A percentile compares a stretch with the other conserved stretches of the same genome.
These are phyloP conservation scores for Globisporangium spinosum DNA, from an alignment of 352 stramenopile genomes.

Conservation along the genomic window DNA sequence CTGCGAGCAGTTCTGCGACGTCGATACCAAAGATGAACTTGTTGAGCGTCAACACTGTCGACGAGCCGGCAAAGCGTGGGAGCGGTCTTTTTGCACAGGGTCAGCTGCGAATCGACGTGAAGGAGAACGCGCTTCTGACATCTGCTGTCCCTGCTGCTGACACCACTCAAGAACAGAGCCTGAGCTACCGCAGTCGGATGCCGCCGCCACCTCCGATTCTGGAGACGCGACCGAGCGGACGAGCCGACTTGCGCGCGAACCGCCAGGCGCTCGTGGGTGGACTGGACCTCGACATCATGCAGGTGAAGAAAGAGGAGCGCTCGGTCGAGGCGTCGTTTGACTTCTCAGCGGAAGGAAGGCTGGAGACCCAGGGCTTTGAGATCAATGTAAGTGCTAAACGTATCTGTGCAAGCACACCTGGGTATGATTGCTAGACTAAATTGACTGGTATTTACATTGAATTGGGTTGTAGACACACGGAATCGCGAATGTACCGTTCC, in stretches of 20 bases:
- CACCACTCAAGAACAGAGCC: neutral
- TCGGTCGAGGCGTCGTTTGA: constrained; percentile 70
- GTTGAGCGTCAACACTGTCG: constrained; percentile 2
- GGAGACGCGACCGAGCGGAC: constrained; percentile 11
- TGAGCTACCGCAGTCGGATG: neutral
- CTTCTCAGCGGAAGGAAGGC: constrained; percentile 65
- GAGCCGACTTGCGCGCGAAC: constrained; percentile 23
- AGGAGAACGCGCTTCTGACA: constrained; percentile 15
- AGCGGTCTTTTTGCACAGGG: constrained; percentile 23
- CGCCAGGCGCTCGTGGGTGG: constrained; percentile 36
- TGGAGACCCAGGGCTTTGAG: constrained; percentile 84
- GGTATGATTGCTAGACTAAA: neutral
- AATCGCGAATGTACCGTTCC: constrained; percentile 68
- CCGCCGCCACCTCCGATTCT: neutral
- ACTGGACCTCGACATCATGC: constrained; percentile 61
- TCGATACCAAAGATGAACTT: neutral
- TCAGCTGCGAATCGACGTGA: constrained; percentile 50
- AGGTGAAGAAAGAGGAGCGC: constrained; percentile 59
- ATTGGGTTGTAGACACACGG: constrained; percentile 53
- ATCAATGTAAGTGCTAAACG: constrained; percentile 51
- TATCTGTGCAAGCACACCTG: neutral
- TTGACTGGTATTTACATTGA: neutral
- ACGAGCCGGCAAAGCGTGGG: constrained; percentile 10
- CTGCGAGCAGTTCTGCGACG: neutral
- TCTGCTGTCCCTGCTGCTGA: neutral